Conservation (phyloP, 148 eudicot genomes). For the Heliosperma pusillum region DNA sequence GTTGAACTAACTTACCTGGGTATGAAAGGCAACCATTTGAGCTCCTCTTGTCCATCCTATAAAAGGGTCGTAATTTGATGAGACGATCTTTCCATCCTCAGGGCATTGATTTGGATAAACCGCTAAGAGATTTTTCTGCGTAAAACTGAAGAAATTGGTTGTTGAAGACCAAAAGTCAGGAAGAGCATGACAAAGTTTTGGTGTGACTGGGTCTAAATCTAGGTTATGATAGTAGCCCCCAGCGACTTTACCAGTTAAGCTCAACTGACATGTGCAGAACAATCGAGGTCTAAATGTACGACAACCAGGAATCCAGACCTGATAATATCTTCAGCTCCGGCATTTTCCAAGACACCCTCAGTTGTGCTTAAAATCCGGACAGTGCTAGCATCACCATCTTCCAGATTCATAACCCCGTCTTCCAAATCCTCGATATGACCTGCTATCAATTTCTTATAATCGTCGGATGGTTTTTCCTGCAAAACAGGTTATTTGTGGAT, state of each 20-base stretch:
- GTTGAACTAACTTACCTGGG: constrained; percentile 1
- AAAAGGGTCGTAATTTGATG: background rate
- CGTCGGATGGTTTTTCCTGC: constrained; percentile 7
- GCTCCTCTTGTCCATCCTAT: constrained; percentile 1
- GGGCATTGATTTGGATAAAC: constrained; percentile 10
- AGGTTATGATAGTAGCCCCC: too few species aligned
- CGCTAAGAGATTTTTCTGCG: constrained; percentile 16
- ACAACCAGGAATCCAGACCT: background rate
- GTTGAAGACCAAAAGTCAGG: background rate
- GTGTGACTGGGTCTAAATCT: too few species aligned
- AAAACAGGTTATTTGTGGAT: background rate
- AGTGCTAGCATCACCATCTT: background rate
- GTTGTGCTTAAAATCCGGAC: constrained; percentile 4
- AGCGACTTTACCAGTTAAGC: too few species aligned
- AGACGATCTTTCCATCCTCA: background rate
- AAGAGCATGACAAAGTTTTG: background rate
- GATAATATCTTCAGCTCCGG: background rate
- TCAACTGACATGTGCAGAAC: too few species aligned
- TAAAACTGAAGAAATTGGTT: constrained; percentile 14
- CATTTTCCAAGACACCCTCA: constrained; percentile 5
- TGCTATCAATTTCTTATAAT: constrained; percentile 1
- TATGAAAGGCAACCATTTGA: constrained; percentile 6
- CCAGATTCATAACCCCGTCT: background rate
- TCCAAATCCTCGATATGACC: constrained; percentile 8
- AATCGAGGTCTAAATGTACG: too few species aligned